A percentile compares a stretch with the other conserved stretches of the same genome.
phyloP scores from a whole-genome alignment of 148 eudicot genomes.

The Pouteria glomerata region DNA sequence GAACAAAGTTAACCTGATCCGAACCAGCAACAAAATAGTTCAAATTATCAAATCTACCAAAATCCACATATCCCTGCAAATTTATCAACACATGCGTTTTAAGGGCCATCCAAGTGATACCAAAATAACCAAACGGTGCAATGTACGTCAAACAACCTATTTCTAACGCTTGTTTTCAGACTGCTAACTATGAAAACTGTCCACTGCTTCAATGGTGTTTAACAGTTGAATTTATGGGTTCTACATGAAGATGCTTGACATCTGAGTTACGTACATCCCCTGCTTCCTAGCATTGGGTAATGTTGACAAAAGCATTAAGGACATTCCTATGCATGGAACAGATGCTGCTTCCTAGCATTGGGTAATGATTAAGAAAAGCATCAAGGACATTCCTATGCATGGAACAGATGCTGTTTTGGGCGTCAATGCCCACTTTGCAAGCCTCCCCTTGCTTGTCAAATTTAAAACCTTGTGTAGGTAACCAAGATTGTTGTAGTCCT shows the following conservation, averaged over 20 bases:
- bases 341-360: background rate
- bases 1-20: constrained; percentile 58
- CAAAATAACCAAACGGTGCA: background rate
- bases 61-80: constrained; percentile 79
- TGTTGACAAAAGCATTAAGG: background rate
- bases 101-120: background rate
- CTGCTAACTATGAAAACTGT: background rate
- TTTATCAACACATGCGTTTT: background rate
- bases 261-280: background rate
- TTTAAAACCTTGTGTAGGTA: background rate
- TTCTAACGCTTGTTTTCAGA: background rate
- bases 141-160: background rate
- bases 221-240: background rate
- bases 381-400: background rate
- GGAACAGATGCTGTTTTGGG: background rate
- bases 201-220: background rate
- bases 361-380: background rate
- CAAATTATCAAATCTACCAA: constrained; percentile 71
- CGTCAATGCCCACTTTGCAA: background rate
- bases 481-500: background rate
- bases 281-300: background rate
- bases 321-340: background rate
- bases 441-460: background rate
- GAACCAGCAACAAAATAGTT: constrained; percentile 71
- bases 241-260: background rate